Evolutionary conservation across 1,284 basidiomycete species (phyloP), one percentile per base, ranked within the genome.

Genomic region (Ceratobasidium sp.): DNA sequence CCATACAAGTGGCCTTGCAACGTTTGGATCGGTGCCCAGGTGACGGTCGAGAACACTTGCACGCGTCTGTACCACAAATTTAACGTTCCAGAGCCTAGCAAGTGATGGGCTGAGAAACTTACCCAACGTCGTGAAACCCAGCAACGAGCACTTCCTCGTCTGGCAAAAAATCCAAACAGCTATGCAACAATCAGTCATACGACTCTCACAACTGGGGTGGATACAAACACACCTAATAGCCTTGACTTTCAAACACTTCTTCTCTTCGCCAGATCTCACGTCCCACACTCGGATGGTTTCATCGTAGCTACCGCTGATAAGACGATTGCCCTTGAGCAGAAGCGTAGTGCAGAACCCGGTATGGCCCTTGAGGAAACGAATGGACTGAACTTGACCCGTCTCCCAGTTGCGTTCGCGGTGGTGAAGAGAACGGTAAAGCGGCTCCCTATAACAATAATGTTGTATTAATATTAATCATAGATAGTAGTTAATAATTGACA

Each of bases 251-350:
- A 95, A 83, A 81, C 93, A 94, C 82, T 94, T 95, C 86, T 92
- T 92, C 88, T 94, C 91, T 83, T 93, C 91, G 6, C 93, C 94
- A 0, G 91, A 92, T 77, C 93, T 91, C 33, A 96, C 88, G 83
- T 95, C 93, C 95, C 95, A 97, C 84, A 96, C 93, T 7, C 95
- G 89, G 79, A 96, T 95, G 0, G 94, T 95, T 85, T 97, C 95
- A 80, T 97, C 96, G 82, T 97, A 96, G 60, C 93, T 94, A 20
- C 95, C 96, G 80, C 93, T 95, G 80, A 97, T 95, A 53, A 97
- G 88, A 20, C 93, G 88, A 82, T 94, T 93, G 55, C 92, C 89
- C 88, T 72, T 39, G 51, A 97, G 86, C 44, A 95, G 88, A 53
- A 97, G 87, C 0, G 94, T 94, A 0, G 96, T 97, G 81, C 95